Percentiles rank a stretch among this genome's conserved stretches.
phyloP scores from a whole-genome alignment of 169 alveolate species.

The Plasmodium cynomolgi region DNA sequence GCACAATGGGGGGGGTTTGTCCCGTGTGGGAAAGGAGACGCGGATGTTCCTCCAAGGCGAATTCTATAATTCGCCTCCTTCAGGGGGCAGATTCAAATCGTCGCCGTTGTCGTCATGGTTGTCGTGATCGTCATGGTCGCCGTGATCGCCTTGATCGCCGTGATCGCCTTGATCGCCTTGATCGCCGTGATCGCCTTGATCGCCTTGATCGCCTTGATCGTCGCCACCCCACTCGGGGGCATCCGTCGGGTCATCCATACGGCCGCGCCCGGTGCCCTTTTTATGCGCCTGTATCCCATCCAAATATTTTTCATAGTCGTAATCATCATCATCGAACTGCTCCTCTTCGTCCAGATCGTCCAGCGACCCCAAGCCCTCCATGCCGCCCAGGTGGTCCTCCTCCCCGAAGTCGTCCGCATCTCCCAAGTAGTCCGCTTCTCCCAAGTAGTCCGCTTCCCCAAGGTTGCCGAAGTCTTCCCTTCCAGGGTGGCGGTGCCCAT shows the following conservation, averaged over 20 bases:
- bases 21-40: background rate
- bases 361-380: background rate
- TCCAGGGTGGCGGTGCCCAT: background rate
- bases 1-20: background rate
- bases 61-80: background rate
- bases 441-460: background rate
- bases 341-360: constrained; percentile 16
- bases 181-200: background rate
- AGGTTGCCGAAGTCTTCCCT: background rate
- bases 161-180: background rate
- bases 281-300: background rate
- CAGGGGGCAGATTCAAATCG: background rate
- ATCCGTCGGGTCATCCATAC: background rate
- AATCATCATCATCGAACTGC: constrained; percentile 13
- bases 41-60: background rate
- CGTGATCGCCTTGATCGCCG: background rate
- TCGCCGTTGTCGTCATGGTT: background rate
- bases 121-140: background rate
- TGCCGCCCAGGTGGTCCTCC: background rate
- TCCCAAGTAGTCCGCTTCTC: background rate
- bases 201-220: background rate
- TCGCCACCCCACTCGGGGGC: background rate
- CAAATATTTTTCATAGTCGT: constrained; percentile 40
- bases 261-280: background rate
- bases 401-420: background rate